Conservation (phyloP, 805 yeast genomes). For the Lachancea kluyveri region DNA sequence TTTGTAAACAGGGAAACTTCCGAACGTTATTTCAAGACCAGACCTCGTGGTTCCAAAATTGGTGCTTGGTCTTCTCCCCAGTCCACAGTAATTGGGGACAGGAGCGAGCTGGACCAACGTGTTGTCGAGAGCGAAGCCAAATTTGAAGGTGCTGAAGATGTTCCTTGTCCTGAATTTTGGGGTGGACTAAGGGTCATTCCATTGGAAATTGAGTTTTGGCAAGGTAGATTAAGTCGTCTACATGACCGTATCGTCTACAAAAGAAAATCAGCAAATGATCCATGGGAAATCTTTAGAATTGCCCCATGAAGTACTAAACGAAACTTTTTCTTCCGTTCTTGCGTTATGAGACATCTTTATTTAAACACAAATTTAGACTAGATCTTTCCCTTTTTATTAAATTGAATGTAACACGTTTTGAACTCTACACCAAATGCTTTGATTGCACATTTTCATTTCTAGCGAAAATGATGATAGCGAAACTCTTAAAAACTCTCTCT, state of each 20-base stretch:
- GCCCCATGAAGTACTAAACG: constrained; percentile 46
- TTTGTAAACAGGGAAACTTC: constrained; percentile 66
- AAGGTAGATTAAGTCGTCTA: constrained; percentile 82
- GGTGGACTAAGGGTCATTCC: constrained; percentile 91
- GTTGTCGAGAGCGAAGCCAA: constrained; percentile 44
- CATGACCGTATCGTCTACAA: constrained; percentile 82
- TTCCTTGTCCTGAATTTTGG: constrained; percentile 93
- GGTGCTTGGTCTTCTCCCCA: constrained; percentile 99
- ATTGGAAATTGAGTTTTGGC: constrained; percentile 93
- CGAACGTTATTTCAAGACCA: constrained; percentile 69
- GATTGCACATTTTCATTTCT: constrained; percentile 6
- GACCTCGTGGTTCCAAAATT: constrained; percentile 89
- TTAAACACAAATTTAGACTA: background rate
- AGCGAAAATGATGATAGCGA: constrained; percentile 2
- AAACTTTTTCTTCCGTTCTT: no score
- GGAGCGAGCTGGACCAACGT: constrained; percentile 57
- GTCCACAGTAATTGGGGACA: constrained; percentile 47
- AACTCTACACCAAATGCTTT: constrained; percentile 4
- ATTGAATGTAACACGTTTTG: constrained; percentile 1
- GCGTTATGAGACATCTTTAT: background rate
- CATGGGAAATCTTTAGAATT: constrained; percentile 63
- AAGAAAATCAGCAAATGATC: constrained; percentile 43
- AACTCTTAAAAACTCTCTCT: background rate
- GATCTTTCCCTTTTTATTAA: background rate
- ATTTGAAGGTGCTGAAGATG: constrained; percentile 54